Evolutionary conservation across 768 basidiomycete genomes (phyloP), one percentile per base, ranked within the genome.

Genomic region (Phaeotremella fagi): DNA sequence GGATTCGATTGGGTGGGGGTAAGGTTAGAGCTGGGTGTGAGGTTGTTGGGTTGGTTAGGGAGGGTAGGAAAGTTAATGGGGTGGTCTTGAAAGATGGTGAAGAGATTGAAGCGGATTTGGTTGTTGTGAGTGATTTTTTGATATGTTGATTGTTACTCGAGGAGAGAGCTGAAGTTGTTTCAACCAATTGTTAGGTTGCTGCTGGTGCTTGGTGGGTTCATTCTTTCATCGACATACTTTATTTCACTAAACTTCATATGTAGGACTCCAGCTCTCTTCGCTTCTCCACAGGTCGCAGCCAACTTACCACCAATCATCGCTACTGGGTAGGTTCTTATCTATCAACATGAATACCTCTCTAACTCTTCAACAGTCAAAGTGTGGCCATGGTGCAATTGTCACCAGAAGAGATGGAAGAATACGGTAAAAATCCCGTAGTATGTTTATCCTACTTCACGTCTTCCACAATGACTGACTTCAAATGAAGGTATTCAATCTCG

Each of bases 191-290:
- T 14, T 26, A 61, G 60, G 50, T 64, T 22, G 60, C 65, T 28
- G 65, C 68, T 45, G 68, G 68, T 27, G 63, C 69, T 59, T 68
- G 69, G 66, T 65, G 45, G 50, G 59, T 61, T 22, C 14, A 29
- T 41, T 18, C 22, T 25, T 24, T 25, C 4, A 45, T 15, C 12
- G 37, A 5, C 24, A 18, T 48, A 15, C 31, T 33, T n/a, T 33
- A 33, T 16, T 16, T 16, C 31, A 33, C 9, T 16, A 7, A 7
- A 16, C 31, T 33, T 27, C 28, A 42, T n/a, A 4, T 18, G 85
- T 4, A 95, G 92, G 94, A 90, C 90, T 1, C 82, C 87, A 7
- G 84, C 85, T 1, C 71, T 84, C 1, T 88, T 92, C 67, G 82
- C 84, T 6, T 80, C 80, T 33, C 72, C 84, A 7, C 64, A 60